These are phyloP conservation scores for Coix lacrymajobi DNA, from an alignment of 176 grass and related monocot species.

Conservation along the genomic window DNA sequence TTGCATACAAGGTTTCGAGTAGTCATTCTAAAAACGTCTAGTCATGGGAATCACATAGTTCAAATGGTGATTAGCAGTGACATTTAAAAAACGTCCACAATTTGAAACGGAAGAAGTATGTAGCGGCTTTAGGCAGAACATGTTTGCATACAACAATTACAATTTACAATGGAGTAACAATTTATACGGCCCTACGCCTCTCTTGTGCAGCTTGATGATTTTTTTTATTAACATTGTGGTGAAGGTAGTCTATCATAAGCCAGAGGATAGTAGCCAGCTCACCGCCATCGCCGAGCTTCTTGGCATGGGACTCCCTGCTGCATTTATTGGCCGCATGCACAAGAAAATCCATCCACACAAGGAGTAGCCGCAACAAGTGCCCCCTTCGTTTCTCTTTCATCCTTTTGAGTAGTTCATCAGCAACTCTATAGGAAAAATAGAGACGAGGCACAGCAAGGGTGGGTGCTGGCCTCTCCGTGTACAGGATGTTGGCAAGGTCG, in stretches of 20 bases:
- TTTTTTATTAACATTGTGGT: neutral
- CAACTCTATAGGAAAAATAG: accelerated
- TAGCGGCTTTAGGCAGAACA: too few relatives aligned
- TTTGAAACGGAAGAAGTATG: too few relatives aligned
- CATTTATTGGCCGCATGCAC: neutral
- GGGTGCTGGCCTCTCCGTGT: accelerated
- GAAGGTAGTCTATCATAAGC: neutral
- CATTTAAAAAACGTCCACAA: too few relatives aligned
- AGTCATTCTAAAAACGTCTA: too few relatives aligned
- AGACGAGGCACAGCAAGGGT: neutral
- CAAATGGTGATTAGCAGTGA: too few relatives aligned
- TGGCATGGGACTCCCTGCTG: constrained; percentile 12
- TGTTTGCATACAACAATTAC: too few relatives aligned
- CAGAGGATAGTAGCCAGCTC: neutral
- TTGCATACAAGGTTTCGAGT: too few relatives aligned
- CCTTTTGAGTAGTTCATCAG: accelerated
- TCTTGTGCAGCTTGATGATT: too few relatives aligned
- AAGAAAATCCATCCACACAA: neutral
- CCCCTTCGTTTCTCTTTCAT: accelerated
- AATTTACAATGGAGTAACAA: too few relatives aligned
- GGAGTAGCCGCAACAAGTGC: neutral
- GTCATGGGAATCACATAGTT: too few relatives aligned
- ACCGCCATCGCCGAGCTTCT: neutral
- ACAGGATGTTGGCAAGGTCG: neutral
- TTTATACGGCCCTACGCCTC: too few relatives aligned